Conservation (phyloP, 202 grass and related monocot genomes). For the Brachypodium distachyon region DNA sequence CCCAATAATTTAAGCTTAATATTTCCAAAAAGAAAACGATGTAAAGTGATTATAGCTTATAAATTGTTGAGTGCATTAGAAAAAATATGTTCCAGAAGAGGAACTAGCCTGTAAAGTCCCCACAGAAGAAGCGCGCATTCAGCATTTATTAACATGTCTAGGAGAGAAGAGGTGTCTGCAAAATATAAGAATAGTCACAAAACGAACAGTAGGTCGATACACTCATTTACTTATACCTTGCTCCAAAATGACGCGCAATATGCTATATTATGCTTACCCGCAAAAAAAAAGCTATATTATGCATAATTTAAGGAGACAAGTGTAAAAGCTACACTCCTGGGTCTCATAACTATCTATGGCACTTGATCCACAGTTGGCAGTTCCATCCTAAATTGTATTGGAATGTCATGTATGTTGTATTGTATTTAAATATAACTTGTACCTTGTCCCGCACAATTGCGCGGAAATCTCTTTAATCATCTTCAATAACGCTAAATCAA, state of each 20-base stretch:
- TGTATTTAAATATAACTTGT: background rate
- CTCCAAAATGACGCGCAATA: background rate
- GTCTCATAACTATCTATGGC: background rate
- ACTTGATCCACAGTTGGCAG: background rate
- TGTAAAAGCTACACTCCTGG: background rate
- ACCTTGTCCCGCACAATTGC: too few relatives aligned
- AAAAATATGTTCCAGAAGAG: constrained; percentile 1
- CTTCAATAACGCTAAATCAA: too few relatives aligned
- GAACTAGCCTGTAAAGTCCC: constrained; percentile 80
- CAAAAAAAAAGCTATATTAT: too few relatives aligned
- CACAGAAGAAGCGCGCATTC: constrained; percentile 81
- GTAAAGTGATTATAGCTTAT: constrained; percentile 6
- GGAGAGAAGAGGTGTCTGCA: constrained; percentile 69
- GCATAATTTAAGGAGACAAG: background rate
- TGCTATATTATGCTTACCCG: too few relatives aligned
- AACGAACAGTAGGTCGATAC: background rate
- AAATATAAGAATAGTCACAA: constrained; percentile 24
- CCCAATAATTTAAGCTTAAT: background rate
- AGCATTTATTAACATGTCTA: constrained; percentile 87
- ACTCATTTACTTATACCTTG: background rate
- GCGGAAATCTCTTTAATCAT: too few relatives aligned
- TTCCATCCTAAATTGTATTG: background rate
- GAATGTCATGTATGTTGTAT: background rate
- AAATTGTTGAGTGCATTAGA: background rate
- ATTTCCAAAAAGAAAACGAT: background rate